phyloP scores from a whole-genome alignment of 192 early-diverging fungal species.

The Dissophora globulifera region DNA sequence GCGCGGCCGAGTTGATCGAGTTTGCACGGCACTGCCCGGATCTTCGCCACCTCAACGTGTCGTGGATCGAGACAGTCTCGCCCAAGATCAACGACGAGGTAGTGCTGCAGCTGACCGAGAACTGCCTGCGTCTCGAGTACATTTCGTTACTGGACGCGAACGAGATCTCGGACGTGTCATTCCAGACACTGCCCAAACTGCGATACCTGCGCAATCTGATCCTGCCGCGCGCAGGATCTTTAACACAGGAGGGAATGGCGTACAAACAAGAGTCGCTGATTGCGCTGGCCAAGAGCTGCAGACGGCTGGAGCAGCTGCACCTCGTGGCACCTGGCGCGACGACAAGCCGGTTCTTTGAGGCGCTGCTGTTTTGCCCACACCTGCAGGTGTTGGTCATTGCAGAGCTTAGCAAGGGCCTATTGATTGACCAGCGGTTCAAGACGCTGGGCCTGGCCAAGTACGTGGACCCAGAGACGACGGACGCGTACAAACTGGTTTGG shows the following conservation, averaged over 20 bases:
- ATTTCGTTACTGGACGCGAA: constrained; percentile 51
- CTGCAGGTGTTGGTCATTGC: constrained; percentile 48
- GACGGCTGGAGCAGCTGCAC: constrained; percentile 39
- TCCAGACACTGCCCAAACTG: constrained; percentile 48
- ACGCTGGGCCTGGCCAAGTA: constrained; percentile 45
- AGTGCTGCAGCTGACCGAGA: constrained; percentile 38
- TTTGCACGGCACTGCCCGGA: constrained; percentile 49
- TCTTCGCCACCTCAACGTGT: constrained; percentile 44
- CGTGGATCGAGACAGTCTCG: constrained; percentile 37
- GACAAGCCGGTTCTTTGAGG: constrained; percentile 47
- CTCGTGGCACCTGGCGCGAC: constrained; percentile 44
- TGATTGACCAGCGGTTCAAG: constrained; percentile 53
- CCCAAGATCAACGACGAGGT: constrained; percentile 50
- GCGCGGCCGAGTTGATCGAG: constrained; percentile 44
- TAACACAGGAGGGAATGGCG: constrained; percentile 29
- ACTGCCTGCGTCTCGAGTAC: constrained; percentile 50
- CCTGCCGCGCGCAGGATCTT: constrained; percentile 37
- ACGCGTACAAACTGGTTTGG: constrained; percentile 48
- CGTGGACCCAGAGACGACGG: constrained; percentile 47
- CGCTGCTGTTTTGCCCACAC: constrained; percentile 38
- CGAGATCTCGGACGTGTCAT: constrained; percentile 49
- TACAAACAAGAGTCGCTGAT: constrained; percentile 44
- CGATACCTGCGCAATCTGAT: constrained; percentile 53
- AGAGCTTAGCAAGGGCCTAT: constrained; percentile 44
- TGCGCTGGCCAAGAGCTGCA: constrained; percentile 42